Evolutionary conservation across 352 stramenopile genomes (phyloP).

Genomic region (Phytophthora brassicae): DNA sequence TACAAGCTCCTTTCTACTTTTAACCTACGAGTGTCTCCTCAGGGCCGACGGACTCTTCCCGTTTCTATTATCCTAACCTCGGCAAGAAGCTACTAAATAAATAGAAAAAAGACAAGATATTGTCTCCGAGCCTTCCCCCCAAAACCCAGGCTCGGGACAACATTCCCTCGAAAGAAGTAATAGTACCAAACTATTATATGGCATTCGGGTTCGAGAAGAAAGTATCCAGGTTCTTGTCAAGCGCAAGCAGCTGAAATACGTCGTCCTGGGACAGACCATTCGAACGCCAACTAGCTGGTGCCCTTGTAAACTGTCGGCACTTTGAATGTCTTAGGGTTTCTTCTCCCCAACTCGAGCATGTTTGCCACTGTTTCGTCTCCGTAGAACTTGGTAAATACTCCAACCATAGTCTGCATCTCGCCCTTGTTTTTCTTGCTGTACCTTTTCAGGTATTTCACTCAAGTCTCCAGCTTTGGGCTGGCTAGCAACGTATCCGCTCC

Average conservation of each 20-base stretch:
- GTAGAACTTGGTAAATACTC: constrained; percentile 6
- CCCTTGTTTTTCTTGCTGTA: constrained; percentile 5
- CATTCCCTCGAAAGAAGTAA: neutral
- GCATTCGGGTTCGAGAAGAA: neutral
- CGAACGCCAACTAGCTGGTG: neutral
- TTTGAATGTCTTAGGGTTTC: neutral
- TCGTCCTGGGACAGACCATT: neutral
- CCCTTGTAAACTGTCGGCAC: neutral
- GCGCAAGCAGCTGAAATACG: constrained; percentile 7
- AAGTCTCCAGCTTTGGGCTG: constrained; percentile 6
- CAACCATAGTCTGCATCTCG: constrained; percentile 2
- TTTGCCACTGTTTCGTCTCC: neutral
- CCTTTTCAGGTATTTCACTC: neutral
- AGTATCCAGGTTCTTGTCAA: neutral
- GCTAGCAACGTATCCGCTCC: neutral
- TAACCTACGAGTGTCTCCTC: too few species aligned
- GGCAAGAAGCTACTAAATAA: too few species aligned
- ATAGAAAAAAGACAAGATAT: too few species aligned
- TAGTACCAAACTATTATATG: neutral
- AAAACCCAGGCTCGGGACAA: too few species aligned
- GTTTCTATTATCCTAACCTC: too few species aligned
- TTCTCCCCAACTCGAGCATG: neutral
- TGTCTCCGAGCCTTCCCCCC: too few species aligned
- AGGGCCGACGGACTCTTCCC: too few species aligned
- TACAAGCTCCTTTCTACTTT: too few species aligned